Evolutionary conservation across 768 basidiomycete genomes (phyloP), one percentile per base, ranked within the genome.

Genomic region (Pleurotus eryngii): DNA sequence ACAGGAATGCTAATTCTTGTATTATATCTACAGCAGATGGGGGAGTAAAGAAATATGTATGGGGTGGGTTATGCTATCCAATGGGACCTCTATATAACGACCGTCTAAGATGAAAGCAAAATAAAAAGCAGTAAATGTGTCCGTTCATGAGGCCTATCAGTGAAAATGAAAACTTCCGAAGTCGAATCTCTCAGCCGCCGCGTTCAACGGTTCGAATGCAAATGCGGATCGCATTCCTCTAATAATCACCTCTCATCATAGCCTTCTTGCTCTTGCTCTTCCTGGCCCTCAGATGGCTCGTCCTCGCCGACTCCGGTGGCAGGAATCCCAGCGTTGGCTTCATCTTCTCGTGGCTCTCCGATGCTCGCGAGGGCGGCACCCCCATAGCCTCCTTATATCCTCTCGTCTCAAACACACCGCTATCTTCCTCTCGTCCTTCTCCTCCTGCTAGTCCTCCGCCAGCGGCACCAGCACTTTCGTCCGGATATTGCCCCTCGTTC

Each of bases 241-340:
- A 51, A 22, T 35, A 51, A 37, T 51, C 49, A 38, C 72, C 74
- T 18, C 75, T 71, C 59, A 78, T 60, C 40, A 69, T 69, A 5
- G 73, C 69, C 61, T 78, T 79, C 62, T 65, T 74, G 59, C 75
- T 71, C 61, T 68, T 75, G 50, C 74, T 79, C 66, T 74, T 78
- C 60, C 78, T 68, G 12, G 70, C 72, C 55, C 72, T 68, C 24
- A 76, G 62, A 58, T 70, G 70, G 5, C 64, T 59, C 17, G 68
- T 67, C 55, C 74, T 69, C 27, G 70, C 68, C 0, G 70, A 67
- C 22, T 71, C 64, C 6, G 80, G 80, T 30, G 80, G 80, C 48
- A 77, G 58, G 67, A 81, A 83, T 3, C 79, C 81, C 58, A 80
- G 75, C 18, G 69, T 58, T 5, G 78, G 69, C 63, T 72, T 74